Percentiles rank a stretch among this genome's conserved stretches.
These are phyloP conservation scores for Debaryomyces subglobosus DNA, from an alignment of 1,139 yeast species.

Conservation along the genomic window DNA sequence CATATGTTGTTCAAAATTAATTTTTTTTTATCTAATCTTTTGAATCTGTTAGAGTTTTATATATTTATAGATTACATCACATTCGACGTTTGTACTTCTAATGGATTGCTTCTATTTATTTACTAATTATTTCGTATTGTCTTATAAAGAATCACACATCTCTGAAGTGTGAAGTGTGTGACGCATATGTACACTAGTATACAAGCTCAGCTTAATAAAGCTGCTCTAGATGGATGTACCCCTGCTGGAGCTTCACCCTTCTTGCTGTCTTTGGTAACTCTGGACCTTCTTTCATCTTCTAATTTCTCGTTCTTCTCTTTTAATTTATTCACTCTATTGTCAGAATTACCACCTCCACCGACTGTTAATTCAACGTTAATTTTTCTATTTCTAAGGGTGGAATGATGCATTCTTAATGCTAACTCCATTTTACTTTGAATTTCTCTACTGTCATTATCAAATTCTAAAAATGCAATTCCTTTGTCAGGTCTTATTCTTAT, in stretches of 20 bases:
- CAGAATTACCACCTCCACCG: constrained; percentile 96
- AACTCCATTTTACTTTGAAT: constrained; percentile 80
- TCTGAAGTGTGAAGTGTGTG: background rate
- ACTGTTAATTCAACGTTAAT: constrained; percentile 95
- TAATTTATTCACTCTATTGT: constrained; percentile 68
- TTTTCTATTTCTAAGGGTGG: constrained; percentile 65
- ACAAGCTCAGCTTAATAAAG: constrained; percentile 29
- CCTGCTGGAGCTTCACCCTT: constrained; percentile 32
- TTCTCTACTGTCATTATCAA: constrained; percentile 60
- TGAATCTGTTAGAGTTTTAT: background rate
- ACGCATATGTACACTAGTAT: background rate
- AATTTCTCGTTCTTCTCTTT: constrained; percentile 77
- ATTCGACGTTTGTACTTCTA: background rate
- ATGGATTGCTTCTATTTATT: background rate
- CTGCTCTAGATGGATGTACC: constrained; percentile 64
- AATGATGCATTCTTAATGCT: constrained; percentile 82
- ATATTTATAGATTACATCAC: background rate
- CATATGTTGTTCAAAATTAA: constrained; percentile 2
- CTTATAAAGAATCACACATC: background rate
- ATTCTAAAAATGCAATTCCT: constrained; percentile 93
- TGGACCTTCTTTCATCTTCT: constrained; percentile 61
- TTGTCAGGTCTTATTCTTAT: constrained; percentile 79
- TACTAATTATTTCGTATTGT: background rate
- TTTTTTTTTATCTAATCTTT: background rate
- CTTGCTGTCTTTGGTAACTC: constrained; percentile 44